A percentile compares a stretch with the other conserved stretches of the same genome.
Evolutionary conservation across 2,329 filamentous ascomycete genomes (phyloP).

Genomic region (Phialocephala sp.): DNA sequence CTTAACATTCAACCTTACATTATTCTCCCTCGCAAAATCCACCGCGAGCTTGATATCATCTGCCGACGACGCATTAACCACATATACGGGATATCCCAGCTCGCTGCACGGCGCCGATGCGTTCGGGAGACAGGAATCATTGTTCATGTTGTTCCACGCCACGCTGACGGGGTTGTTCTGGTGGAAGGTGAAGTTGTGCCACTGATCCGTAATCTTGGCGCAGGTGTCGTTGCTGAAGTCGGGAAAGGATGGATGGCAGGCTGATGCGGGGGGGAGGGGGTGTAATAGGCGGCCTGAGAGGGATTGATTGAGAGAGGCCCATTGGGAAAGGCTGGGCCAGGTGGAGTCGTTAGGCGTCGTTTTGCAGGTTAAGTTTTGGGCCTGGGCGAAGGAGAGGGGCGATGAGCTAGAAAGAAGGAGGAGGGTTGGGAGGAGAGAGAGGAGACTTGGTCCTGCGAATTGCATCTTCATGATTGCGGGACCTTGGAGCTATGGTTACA

Average conservation of each 20-base stretch:
- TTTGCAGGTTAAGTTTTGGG: background rate
- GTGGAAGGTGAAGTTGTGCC: background rate
- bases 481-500: background rate
- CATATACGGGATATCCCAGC: slow-evolving; percentile 41
- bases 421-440: slow-evolving; percentile 2
- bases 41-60: slow-evolving; percentile 39
- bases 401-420: background rate
- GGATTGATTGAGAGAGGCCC: background rate
- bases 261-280: background rate
- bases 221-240: background rate
- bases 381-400: background rate
- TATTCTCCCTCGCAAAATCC: slow-evolving; percentile 31
- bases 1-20: slow-evolving; percentile 24
- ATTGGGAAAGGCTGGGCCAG: background rate
- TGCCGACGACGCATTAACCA: slow-evolving; percentile 43
- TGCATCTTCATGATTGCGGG: background rate
- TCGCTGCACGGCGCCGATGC: slow-evolving; percentile 25
- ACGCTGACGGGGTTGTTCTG: background rate
- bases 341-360: background rate
- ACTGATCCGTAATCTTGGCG: background rate
- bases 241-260: background rate
- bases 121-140: slow-evolving; percentile 44
- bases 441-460: background rate
- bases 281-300: background rate
- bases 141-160: slow-evolving; percentile 39